These are phyloP conservation scores for Cladorrhinum sp. DNA, from an alignment of 2,329 filamentous ascomycete species.

Conservation along the genomic window DNA sequence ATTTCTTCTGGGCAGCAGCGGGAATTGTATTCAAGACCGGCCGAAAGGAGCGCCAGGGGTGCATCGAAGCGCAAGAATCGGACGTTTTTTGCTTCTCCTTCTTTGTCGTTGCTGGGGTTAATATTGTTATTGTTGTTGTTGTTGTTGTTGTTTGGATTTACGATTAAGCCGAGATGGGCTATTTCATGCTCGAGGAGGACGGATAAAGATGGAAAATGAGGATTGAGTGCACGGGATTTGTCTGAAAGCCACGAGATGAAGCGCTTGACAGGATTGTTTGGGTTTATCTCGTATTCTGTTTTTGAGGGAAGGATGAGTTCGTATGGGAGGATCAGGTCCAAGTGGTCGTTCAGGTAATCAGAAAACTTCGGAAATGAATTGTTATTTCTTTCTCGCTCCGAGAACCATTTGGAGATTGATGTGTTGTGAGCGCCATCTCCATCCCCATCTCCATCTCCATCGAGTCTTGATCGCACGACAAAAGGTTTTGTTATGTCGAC, in stretches of 20 bases:
- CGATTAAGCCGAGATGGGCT: background rate
- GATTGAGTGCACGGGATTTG: too few relatives aligned
- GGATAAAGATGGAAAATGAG: conserved; percentile 7
- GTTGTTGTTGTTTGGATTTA: background rate
- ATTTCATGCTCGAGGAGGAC: conserved; percentile 3
- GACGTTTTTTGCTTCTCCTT: too few relatives aligned
- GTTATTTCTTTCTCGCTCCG: too few relatives aligned
- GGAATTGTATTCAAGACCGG: conserved; percentile 50
- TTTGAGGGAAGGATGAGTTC: conserved; percentile 32
- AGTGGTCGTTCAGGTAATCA: conserved; percentile 34
- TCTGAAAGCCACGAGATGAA: conserved; percentile 14
- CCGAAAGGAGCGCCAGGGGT: conserved; percentile 63
- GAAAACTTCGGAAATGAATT: conserved; percentile 6
- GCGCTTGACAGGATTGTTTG: background rate
- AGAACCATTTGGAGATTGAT: conserved; percentile 56
- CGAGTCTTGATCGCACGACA: conserved; percentile 37
- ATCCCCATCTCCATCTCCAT: conserved; percentile 33
- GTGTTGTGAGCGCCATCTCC: conserved; percentile 43
- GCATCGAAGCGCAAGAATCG: conserved; percentile 57
- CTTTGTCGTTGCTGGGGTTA: too few relatives aligned
- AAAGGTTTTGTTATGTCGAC: conserved; percentile 53
- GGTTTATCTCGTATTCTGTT: background rate
- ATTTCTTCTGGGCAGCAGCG: conserved; percentile 17
- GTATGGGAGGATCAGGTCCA: conserved; percentile 38
- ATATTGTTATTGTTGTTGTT: background rate